Conservation (phyloP, 2,329 filamentous ascomycete species). For the Talaromyces sp. region DNA sequence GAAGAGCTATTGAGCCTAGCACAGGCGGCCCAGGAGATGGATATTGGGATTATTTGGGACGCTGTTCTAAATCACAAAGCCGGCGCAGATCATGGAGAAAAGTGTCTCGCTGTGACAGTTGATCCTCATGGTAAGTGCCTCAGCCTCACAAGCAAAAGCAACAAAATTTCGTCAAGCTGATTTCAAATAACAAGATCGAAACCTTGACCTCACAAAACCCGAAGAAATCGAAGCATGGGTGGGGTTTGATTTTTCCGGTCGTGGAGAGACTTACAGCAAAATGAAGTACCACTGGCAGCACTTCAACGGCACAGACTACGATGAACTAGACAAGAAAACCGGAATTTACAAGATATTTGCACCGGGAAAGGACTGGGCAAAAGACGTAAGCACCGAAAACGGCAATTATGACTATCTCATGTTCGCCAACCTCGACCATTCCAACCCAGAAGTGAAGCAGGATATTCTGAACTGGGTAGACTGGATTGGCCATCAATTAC, state of each 20-base stretch:
- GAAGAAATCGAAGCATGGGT: constrained; percentile 65
- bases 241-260: constrained; percentile 60
- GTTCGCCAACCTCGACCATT: constrained; percentile 66
- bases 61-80: constrained; percentile 69
- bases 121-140: constrained; percentile 41
- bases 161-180: neutral
- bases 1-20: constrained; percentile 54
- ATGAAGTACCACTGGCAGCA: constrained; percentile 63
- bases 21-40: constrained; percentile 46
- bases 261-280: constrained; percentile 54
- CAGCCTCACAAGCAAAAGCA: neutral
- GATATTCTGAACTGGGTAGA: constrained; percentile 63
- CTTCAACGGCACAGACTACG: constrained; percentile 64
- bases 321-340: constrained; percentile 51
- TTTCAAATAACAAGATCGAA: constrained; percentile 42
- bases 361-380: constrained; percentile 59
- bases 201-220: constrained; percentile 47
- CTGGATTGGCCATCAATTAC: constrained; percentile 60
- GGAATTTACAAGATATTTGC: constrained; percentile 63
- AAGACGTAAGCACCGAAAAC: constrained; percentile 56
- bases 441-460: constrained; percentile 55
- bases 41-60: constrained; percentile 61
- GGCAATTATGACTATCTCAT: constrained; percentile 67
- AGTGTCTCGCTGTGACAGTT: constrained; percentile 59
- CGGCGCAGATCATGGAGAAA: constrained; percentile 61